Base-by-base conservation (phyloP, 192 early-diverging fungal species). In the Coemansia sp. region DNA sequence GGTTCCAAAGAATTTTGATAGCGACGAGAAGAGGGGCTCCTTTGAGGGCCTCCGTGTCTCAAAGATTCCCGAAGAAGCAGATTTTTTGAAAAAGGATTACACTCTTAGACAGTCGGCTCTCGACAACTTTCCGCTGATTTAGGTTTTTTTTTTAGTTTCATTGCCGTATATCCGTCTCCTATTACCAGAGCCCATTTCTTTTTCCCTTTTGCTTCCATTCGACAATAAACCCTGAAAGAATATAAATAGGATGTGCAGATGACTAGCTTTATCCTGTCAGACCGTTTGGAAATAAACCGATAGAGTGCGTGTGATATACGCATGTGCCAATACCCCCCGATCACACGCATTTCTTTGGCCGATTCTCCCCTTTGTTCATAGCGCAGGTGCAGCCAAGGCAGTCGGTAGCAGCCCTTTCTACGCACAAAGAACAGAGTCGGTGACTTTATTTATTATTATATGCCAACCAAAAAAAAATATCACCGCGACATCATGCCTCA, bases 101-200 rank as follows among this genome's bases (percentile, higher is more conserved):
- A 32, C 66, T 25, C 48, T 68, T 54, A 50, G 71, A 9, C 55
- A 74, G 29, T 79, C 76, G 14, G 62, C 72, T 9, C 40, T 74
- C 9, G 68, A 74, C 60, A 79, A 79, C 48, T 79, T 67, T 67
- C 76, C 76, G 9, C 59, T 79, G 29, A 73, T 74, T 14, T 56
- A 65, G 25, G 9, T 52, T 25, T 52, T 52, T 2, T 23, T 46
- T 15, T n/a, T 46, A 1, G 5, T 46, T 17, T 25, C 9, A 13
- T 15, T 9, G 8, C 6, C 49, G 1, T 25, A 0, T 5, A 25
- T 29, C 29, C 14, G 1, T 20, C 9, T 25, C 9, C 3, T 25
- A 52, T 25, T 25, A 25, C 20, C 2, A 25, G 20, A 25, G 49
- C 10, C 49, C 19, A 7, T 19, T 20, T 20, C 8, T 48, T 20